A percentile compares a stretch with the other conserved stretches of the same genome.
phyloP scores from a whole-genome alignment of 768 basidiomycete genomes.

The Auriscalpium orientale region DNA sequence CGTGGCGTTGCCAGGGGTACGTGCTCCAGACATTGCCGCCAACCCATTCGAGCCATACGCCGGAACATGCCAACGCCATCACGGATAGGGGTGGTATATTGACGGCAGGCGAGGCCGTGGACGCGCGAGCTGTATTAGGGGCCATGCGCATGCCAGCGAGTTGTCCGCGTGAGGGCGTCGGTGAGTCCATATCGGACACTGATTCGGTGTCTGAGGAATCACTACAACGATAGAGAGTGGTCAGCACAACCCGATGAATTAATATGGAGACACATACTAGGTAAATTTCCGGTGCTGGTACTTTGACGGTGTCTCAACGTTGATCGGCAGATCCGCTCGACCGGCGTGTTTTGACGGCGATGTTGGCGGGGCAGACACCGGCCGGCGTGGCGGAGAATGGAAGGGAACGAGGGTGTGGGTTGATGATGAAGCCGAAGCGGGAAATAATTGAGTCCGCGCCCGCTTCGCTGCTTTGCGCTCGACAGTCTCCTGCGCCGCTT shows the following conservation, averaged over 20 bases:
- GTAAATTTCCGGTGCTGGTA: neutral
- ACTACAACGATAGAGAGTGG: no score
- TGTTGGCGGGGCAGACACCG: neutral
- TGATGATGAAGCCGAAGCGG: neutral
- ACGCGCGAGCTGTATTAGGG: no score
- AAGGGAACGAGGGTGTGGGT: neutral
- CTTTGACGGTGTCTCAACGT: neutral
- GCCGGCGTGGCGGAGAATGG: neutral
- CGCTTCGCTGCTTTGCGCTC: neutral
- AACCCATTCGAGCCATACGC: neutral
- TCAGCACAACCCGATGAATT: no score
- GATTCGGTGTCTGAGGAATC: no score
- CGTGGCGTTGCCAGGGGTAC: neutral
- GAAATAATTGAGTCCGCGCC: neutral
- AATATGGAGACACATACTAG: neutral
- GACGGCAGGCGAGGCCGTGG: no score
- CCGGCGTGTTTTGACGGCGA: neutral
- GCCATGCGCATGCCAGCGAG: no score
- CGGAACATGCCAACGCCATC: neutral
- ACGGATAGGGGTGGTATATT: neutral
- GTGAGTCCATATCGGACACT: no score
- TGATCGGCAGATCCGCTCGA: neutral
- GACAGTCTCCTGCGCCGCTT: neutral
- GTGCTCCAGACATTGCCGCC: neutral
- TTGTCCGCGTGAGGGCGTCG: no score